Conservation (phyloP, 305 asterid species). For the Plantago lanceolata region DNA sequence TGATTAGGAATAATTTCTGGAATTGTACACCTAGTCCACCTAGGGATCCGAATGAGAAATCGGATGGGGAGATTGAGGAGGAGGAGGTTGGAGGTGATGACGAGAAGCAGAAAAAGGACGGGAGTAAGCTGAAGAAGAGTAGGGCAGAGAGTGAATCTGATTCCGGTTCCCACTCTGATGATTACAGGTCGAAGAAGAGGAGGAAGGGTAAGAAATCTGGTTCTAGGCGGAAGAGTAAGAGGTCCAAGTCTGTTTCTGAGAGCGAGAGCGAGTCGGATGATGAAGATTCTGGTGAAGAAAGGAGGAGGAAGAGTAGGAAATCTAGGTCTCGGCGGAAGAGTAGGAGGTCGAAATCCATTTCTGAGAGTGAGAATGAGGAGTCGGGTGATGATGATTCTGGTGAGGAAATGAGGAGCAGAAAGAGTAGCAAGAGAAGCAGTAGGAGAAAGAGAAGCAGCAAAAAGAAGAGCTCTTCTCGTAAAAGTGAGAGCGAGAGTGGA, state of each 20-base stretch:
- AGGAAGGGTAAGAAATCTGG: slow-evolving; percentile 43
- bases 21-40: slow-evolving; percentile 92
- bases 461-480: slow-evolving; percentile 19
- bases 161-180: slow-evolving; percentile 45
- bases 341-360: background rate
- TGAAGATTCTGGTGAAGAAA: background rate
- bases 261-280: background rate
- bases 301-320: background rate
- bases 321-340: background rate
- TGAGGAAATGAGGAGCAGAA: slow-evolving; percentile 45
- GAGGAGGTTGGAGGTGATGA: slow-evolving; percentile 38
- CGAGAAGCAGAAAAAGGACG: slow-evolving; percentile 13
- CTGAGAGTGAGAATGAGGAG: slow-evolving; percentile 32
- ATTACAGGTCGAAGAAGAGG: slow-evolving; percentile 35
- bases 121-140: slow-evolving; percentile 28
- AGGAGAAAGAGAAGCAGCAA: slow-evolving; percentile 24
- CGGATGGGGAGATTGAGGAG: slow-evolving; percentile 45
- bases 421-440: slow-evolving; percentile 29
- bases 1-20: slow-evolving; percentile 53
- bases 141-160: slow-evolving; percentile 18
- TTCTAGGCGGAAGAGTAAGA: slow-evolving; percentile 41
- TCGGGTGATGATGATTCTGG: slow-evolving; percentile 34
- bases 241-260: slow-evolving; percentile 43
- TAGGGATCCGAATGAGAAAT: slow-evolving; percentile 53
- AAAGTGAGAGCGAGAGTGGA: slow-evolving; percentile 34